Percentiles rank a stretch among this genome's conserved stretches.
phyloP scores from a whole-genome alignment of 805 yeast genomes.

The Ogataea saltuana region DNA sequence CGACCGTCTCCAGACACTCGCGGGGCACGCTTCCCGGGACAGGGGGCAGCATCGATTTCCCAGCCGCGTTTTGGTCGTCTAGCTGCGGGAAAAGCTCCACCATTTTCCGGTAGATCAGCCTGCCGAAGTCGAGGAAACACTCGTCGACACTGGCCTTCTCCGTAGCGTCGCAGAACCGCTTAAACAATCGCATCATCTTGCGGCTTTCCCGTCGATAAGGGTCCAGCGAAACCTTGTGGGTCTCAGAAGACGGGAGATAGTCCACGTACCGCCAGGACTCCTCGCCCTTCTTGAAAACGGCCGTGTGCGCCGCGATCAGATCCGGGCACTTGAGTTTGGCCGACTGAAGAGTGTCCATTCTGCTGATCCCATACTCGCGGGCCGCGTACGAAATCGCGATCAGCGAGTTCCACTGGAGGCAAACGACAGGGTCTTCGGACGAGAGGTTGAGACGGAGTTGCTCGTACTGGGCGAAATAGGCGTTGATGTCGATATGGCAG shows the following conservation, averaged over 20 bases:
- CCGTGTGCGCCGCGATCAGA: conserved; percentile 83
- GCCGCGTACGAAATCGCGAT: conserved; percentile 95
- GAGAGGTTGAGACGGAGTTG: conserved; percentile 68
- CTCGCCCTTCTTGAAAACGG: conserved; percentile 88
- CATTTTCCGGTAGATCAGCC: conserved; percentile 50
- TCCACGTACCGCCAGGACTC: conserved; percentile 75
- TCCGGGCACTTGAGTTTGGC: conserved; percentile 78
- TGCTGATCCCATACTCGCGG: conserved; percentile 71
- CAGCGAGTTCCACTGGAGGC: conserved; percentile 88
- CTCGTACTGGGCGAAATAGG: conserved; percentile 95
- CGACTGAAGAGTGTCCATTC: conserved; percentile 70
- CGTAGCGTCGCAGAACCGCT: conserved; percentile 60
- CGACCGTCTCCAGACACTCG: conserved; percentile 32
- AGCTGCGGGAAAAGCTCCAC: conserved; percentile 50
- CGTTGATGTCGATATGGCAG: conserved; percentile 88
- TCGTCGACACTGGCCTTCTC: conserved; percentile 98
- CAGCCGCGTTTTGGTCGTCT: conserved; percentile 13
- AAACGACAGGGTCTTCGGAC: conserved; percentile 79
- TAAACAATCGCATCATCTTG: conserved; percentile 68
- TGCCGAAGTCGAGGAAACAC: conserved; percentile 81
- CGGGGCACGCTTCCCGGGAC: conserved; percentile 42
- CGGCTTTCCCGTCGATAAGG: conserved; percentile 89
- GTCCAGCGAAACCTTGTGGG: conserved; percentile 84
- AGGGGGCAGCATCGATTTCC: conserved; percentile 41
- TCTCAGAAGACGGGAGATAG: conserved; percentile 56